Evolutionary conservation across 768 basidiomycete genomes (phyloP), one percentile per base, ranked within the genome.

Genomic region (Leccinellum luteum): DNA sequence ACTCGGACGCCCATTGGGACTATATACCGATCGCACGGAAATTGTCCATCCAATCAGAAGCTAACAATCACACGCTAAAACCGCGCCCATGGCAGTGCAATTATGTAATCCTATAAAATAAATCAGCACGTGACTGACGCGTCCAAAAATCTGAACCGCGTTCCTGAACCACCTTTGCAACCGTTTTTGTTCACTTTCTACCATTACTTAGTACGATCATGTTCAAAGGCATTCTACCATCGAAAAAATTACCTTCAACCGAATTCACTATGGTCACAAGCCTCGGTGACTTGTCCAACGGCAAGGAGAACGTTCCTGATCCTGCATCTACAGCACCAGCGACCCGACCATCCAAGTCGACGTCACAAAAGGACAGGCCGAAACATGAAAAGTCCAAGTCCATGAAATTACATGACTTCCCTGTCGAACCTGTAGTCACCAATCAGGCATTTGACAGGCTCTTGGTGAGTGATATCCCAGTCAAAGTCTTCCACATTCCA

Each of bases 221-320:
- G 90, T 92, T 92, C 79, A 91, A 90, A 75, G 81, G 83, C 64
- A 90, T 92, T 54, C 76, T 92, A 34, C 86, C 87, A 2, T 80
- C 85, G 10, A 85, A 86, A 73, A 80, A 90, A 66, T 68, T 85
- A 52, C 76, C 85, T 25, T 83, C 85, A 25, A 73, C 82, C 3
- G 89, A 91, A 34, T 91, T 91, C 59, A 87, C 86, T 4, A 88
- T 91, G 77, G 69, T 91, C 49, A 89, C 86, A 0, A 64, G 38
- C 23, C 73, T 85, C 14, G 75, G 69, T 19, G 84, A 86, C 55
- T 68, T 75, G 48, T 69, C 72, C 57, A 79, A 77, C 54, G 84
- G 81, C 63, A 90, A 90, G 70, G 90, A 90, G 74, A 91, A 90
- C 67, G 71, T 82, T 57, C 83, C 81, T n/a, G 67, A 73, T 19